phyloP scores from a whole-genome alignment of 78 protist genomes.

The Dictyostelium brefeldianum region DNA sequence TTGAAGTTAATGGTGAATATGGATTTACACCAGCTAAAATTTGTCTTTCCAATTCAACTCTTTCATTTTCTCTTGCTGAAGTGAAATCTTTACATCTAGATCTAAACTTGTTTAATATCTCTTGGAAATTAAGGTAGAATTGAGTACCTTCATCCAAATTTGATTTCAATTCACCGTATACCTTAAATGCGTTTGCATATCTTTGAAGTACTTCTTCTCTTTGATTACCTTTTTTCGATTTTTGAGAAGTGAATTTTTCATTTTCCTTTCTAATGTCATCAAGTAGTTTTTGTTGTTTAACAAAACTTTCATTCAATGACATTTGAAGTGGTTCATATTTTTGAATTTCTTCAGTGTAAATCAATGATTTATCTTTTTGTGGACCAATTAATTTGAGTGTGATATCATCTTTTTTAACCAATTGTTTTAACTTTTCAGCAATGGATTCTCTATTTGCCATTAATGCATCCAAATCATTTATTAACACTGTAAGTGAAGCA shows the following conservation, averaged over 20 bases:
- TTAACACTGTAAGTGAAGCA: conserved; percentile 18
- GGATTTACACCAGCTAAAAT: conserved; percentile 32
- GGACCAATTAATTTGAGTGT: conserved; percentile 48
- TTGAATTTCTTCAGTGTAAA: conserved; percentile 45
- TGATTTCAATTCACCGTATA: conserved; percentile 69
- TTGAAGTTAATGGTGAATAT: conserved; percentile 20
- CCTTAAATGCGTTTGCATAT: conserved; percentile 73
- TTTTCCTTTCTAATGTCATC: conserved; percentile 53
- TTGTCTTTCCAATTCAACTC: conserved; percentile 49
- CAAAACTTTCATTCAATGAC: conserved; percentile 37
- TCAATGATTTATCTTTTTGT: conserved; percentile 5
- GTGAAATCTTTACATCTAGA: conserved; percentile 70
- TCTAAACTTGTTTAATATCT: conserved; percentile 49
- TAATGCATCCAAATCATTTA: conserved; percentile 32
- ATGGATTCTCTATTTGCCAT: conserved; percentile 56
- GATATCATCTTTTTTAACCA: conserved; percentile 47
- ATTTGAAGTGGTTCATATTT: conserved; percentile 74
- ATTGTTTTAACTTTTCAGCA: conserved; percentile 56
- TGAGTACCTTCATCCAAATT: conserved; percentile 81
- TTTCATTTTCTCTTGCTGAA: conserved; percentile 70
- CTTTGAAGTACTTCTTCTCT: conserved; percentile 64
- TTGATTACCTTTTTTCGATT: conserved; percentile 63
- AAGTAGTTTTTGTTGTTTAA: conserved; percentile 56
- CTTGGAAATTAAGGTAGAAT: conserved; percentile 81
- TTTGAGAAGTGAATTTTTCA: conserved; percentile 43